Percentiles rank a stretch among this genome's conserved stretches.
phyloP scores from a whole-genome alignment of 495 filamentous ascomycete genomes.

The Aspergillus panamensis region DNA sequence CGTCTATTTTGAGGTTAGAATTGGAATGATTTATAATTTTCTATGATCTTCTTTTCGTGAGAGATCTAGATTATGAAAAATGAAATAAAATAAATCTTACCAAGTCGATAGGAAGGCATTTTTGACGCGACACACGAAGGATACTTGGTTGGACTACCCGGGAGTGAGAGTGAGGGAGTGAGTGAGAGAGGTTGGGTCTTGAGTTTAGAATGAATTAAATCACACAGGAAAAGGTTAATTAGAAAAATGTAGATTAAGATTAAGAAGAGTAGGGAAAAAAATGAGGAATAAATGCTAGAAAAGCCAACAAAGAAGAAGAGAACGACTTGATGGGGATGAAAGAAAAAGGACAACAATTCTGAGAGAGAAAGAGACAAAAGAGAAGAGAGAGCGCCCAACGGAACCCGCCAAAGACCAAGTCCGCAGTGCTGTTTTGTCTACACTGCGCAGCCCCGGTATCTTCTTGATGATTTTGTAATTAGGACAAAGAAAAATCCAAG shows the following conservation, averaged over 20 bases:
- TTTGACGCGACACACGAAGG: background rate
- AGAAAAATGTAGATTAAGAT: background rate
- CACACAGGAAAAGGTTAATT: too few relatives aligned
- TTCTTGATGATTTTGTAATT: background rate
- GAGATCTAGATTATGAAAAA: background rate
- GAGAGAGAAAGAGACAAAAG: slow-evolving; percentile 3
- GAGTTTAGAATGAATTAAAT: too few relatives aligned
- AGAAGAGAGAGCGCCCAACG: slow-evolving; percentile 8
- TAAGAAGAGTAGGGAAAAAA: background rate
- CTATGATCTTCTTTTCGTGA: background rate
- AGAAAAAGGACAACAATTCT: slow-evolving; percentile 1
- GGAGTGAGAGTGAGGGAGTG: background rate
- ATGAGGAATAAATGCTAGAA: background rate
- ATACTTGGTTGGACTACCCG: background rate
- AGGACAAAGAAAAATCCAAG: background rate
- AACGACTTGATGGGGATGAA: slow-evolving; percentile 1
- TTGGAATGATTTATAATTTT: too few relatives aligned
- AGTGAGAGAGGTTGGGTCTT: background rate
- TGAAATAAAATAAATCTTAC: slow-evolving; percentile 13
- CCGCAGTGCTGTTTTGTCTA: slow-evolving; percentile 17
- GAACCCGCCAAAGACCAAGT: slow-evolving; percentile 23
- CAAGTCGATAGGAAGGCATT: slow-evolving; percentile 21
- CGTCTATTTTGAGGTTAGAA: slow-evolving; percentile 47
- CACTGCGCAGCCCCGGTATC: background rate
- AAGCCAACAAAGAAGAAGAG: slow-evolving; percentile 4